These are phyloP conservation scores for Neofusicoccum cordaticola DNA, from an alignment of 2,329 filamentous ascomycete genomes.

Conservation along the genomic window DNA sequence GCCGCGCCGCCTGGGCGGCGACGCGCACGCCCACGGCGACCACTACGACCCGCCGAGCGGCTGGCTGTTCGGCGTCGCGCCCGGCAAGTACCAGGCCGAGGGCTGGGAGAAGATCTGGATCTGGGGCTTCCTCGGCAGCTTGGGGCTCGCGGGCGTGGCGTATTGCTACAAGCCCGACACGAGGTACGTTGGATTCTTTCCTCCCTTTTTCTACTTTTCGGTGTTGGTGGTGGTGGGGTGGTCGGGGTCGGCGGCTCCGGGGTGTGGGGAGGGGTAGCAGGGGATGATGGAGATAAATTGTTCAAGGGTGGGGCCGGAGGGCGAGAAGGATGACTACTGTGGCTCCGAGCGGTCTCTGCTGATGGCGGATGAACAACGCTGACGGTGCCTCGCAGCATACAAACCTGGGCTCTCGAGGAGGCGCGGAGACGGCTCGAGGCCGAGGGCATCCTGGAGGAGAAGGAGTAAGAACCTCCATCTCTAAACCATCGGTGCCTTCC, in stretches of 20 bases:
- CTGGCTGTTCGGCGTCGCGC: constrained; percentile 92
- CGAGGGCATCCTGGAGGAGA: constrained; percentile 85
- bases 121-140: constrained; percentile 78
- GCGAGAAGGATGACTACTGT: neutral
- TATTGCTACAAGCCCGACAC: constrained; percentile 98
- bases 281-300: neutral
- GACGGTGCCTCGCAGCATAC: constrained; percentile 65
- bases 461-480: neutral
- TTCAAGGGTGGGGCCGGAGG: neutral
- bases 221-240: constrained; percentile 16
- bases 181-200: constrained; percentile 65
- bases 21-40: constrained; percentile 48
- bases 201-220: neutral
- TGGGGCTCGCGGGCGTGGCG: constrained; percentile 70
- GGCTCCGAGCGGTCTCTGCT: neutral
- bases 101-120: constrained; percentile 90
- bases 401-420: constrained; percentile 98
- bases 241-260: neutral
- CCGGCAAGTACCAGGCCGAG: constrained; percentile 90
- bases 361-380: neutral
- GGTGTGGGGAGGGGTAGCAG: neutral
- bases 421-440: constrained; percentile 90
- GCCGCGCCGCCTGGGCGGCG: constrained; percentile 15
- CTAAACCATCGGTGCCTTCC: neutral
- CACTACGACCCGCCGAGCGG: constrained; percentile 87